Evolutionary conservation across 2,329 filamentous ascomycete genomes (phyloP), one percentile per base, ranked within the genome.

Genomic region (Epicoccum nigrum): DNA sequence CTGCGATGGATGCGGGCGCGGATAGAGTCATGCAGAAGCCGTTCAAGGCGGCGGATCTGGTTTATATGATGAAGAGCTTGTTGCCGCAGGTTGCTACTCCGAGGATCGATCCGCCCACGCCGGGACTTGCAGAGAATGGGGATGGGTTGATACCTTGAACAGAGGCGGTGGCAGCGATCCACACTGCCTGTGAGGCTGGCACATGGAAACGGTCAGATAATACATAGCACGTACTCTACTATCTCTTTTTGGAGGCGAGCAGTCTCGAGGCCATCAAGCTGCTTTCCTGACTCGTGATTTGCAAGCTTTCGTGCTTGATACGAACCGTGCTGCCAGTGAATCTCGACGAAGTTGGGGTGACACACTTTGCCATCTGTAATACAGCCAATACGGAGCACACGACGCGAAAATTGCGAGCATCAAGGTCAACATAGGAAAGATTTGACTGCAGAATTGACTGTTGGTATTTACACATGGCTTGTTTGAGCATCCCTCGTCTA

Each of bases 11-110:
- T 25, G 69, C 69, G 23, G 71, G 71, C 12, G 69, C 70, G 28
- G 66, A 71, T 52, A 60, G 66, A 27, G 69, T 72, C 2, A 71
- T 72, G 67, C 65, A 68, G 33, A 72, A 72, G 42, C 70, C 70
- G 0, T 72, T 72, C 61, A 71, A 71, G 48, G 68, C 68, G 4
- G 58, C 61, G 0, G 69, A 72, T 40, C 45, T 72, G 20, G 65
- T 72, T 4, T 58, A 59, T 30, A 66, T 71, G 67, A 72, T 72
- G 65, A 69, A 69, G 20, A 65, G 60, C 2, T 52, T 72, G 20
- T 55, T 70, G 9, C 64, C 65, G 6, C 56, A 65, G 20, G 43
- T 59, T 15, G 48, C 51, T 3, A 62, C 63, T 4, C 51, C 60
- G 0, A 40, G 13, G 12, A 59, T 59, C 17, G 59, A 62, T 9